A percentile compares a stretch with the other conserved stretches of the same genome.
Evolutionary conservation across 2,329 filamentous ascomycete genomes (phyloP).

Genomic region (Paracamarosporium sp.): DNA sequence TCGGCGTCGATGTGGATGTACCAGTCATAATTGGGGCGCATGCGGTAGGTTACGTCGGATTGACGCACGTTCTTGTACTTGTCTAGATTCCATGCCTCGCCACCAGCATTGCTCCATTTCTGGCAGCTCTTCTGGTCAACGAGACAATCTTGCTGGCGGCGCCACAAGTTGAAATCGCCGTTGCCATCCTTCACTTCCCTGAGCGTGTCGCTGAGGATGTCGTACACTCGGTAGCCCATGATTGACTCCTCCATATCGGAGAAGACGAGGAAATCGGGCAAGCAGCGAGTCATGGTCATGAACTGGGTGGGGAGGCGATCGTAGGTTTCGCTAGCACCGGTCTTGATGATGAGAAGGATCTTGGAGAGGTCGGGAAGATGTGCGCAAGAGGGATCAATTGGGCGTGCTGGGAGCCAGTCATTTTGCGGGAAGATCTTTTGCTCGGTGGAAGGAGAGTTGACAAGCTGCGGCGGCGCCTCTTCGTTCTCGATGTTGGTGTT

Average conservation of each 20-base stretch:
- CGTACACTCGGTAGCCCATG: conserved; percentile 7
- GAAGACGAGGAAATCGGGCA: conserved; percentile 10
- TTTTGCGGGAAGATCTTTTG: conserved; percentile 1
- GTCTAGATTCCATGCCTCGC: conserved; percentile 10
- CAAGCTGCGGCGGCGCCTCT: background rate
- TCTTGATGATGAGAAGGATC: conserved; percentile 12
- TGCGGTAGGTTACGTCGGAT: conserved; percentile 1
- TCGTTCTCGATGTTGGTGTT: conserved; percentile 2
- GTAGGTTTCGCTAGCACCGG: conserved; percentile 9
- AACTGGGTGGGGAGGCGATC: conserved; percentile 8
- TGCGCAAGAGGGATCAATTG: conserved; percentile 5
- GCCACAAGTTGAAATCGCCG: conserved; percentile 8
- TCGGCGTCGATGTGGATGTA: conserved; percentile 12
- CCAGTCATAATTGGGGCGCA: conserved; percentile 12
- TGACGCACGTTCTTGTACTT: conserved; percentile 10
- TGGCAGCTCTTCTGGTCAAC: conserved; percentile 12
- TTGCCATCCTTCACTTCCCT: conserved; percentile 6
- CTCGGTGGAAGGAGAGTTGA: background rate
- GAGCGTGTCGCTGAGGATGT: background rate
- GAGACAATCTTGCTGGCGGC: conserved; percentile 7
- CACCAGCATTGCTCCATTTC: conserved; percentile 6
- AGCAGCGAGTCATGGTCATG: conserved; percentile 9
- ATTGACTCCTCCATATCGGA: conserved; percentile 10
- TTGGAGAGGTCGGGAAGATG: conserved; percentile 6
- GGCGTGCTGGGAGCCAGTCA: conserved; percentile 5